Evolutionary conservation across 2,329 filamentous ascomycete genomes (phyloP).

Genomic region (Ophiostoma sp.): DNA sequence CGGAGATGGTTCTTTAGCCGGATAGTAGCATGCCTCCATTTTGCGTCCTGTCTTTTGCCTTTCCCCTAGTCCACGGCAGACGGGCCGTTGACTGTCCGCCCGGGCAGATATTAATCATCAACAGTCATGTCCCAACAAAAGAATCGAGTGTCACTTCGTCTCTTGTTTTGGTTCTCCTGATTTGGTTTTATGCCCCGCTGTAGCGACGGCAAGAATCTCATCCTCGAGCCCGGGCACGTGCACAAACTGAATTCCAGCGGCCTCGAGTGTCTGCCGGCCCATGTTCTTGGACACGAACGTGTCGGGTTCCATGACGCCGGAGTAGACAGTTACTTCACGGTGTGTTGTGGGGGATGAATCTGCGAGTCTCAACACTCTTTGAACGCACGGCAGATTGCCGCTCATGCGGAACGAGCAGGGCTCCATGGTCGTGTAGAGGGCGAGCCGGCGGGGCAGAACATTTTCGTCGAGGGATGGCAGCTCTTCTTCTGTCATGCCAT

Average conservation of each 20-base stretch:
- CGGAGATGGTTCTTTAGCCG: not conserved
- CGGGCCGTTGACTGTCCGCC: not conserved
- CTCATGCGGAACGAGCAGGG: slow-evolving; percentile 74
- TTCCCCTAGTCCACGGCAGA: not conserved
- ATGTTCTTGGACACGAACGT: slow-evolving; percentile 85
- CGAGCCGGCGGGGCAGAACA: slow-evolving; percentile 41
- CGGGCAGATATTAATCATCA: not conserved
- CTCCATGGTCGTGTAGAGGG: slow-evolving; percentile 92
- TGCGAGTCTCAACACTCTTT: slow-evolving; percentile 68
- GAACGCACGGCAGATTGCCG: slow-evolving; percentile 74
- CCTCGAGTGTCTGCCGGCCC: slow-evolving; percentile 68
- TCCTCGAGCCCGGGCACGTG: slow-evolving; percentile 74
- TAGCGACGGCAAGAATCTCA: slow-evolving; percentile 80
- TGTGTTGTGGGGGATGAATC: slow-evolving; percentile 27
- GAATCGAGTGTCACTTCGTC: not conserved
- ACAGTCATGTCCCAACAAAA: not conserved
- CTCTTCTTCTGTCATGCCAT: slow-evolving; percentile 53
- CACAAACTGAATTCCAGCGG: slow-evolving; percentile 71
- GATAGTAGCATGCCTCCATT: not conserved
- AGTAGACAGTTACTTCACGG: slow-evolving; percentile 63
- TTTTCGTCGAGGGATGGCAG: slow-evolving; percentile 53
- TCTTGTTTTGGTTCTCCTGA: not conserved
- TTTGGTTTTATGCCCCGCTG: slow-evolving; percentile 65
- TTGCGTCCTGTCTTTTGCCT: too few relatives aligned
- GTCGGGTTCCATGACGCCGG: slow-evolving; percentile 85